Evolutionary conservation across 257 asterid species (phyloP).

Genomic region (Ligustrum vulgare): DNA sequence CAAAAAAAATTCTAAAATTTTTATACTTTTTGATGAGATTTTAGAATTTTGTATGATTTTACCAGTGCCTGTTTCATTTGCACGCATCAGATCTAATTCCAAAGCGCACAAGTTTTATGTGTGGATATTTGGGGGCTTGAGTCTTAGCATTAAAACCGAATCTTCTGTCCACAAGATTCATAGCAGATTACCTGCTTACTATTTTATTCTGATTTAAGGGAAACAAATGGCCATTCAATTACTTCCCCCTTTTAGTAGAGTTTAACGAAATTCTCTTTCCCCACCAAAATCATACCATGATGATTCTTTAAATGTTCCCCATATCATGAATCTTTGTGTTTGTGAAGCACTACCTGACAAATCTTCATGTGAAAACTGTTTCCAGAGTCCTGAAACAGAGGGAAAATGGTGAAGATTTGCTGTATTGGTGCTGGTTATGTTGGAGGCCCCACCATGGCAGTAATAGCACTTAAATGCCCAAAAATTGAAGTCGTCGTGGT

Average conservation of each 20-base stretch:
- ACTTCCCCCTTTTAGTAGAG: neutral
- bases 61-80: slow-evolving; percentile 1
- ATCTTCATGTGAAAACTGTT: neutral
- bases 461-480: slow-evolving; percentile 33
- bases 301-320: neutral
- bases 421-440: slow-evolving; percentile 37
- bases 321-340: neutral
- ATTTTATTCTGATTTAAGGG: neutral
- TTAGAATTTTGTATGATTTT: slow-evolving; percentile 4
- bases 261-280: neutral
- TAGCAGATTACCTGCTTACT: neutral
- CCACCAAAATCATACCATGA: neutral
- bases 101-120: neutral
- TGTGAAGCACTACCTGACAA: neutral
- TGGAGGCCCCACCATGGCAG: slow-evolving; percentile 34
- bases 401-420: slow-evolving; percentile 34
- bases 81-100: neutral
- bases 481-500: slow-evolving; percentile 29
- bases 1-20: slow-evolving; percentile 12
- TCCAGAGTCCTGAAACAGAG: slow-evolving; percentile 10
- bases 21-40: neutral
- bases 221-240: neutral
- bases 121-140: neutral
- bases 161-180: neutral
- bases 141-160: neutral